Conservation (phyloP, 106 monocot genomes). For the Narthecium ossifragum region DNA sequence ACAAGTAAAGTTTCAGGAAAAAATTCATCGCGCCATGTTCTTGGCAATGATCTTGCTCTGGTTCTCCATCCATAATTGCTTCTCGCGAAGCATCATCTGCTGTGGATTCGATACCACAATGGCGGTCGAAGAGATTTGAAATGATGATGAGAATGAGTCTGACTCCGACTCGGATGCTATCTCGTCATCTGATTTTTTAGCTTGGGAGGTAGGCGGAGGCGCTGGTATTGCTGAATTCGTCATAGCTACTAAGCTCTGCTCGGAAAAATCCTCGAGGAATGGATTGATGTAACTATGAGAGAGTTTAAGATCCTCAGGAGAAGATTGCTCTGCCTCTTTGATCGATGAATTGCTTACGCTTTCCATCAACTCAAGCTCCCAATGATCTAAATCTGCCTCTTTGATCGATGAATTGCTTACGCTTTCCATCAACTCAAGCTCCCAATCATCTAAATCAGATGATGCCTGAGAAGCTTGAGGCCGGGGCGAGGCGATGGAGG, state of each 20-base stretch:
- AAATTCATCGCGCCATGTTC: no score
- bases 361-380: slow-evolving; percentile 33
- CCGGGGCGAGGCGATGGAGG: no score
- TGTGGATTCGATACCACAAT: slow-evolving; percentile 4
- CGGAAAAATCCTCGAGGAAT: background rate
- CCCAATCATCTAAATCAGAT: slow-evolving; percentile 20
- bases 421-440: slow-evolving; percentile 26
- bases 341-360: slow-evolving; percentile 11
- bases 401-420: slow-evolving; percentile 5
- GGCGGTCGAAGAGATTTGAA: background rate
- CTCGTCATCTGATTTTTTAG: background rate
- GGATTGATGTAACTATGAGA: slow-evolving; percentile 13
- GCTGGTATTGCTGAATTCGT: background rate
- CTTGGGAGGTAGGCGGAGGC: background rate
- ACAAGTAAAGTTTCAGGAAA: no score
- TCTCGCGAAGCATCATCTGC: slow-evolving; percentile 11
- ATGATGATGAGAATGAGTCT: slow-evolving; percentile 2
- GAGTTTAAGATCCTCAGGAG: no score
- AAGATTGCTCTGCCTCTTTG: background rate
- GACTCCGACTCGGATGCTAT: background rate
- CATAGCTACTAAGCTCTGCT: background rate
- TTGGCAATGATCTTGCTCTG: no score
- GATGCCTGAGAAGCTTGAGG: background rate
- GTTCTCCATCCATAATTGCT: slow-evolving; percentile 30
- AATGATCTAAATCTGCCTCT: slow-evolving; percentile 8